Evolutionary conservation across 495 filamentous ascomycete genomes (phyloP).

Genomic region (Aspergillus ellipticus): DNA sequence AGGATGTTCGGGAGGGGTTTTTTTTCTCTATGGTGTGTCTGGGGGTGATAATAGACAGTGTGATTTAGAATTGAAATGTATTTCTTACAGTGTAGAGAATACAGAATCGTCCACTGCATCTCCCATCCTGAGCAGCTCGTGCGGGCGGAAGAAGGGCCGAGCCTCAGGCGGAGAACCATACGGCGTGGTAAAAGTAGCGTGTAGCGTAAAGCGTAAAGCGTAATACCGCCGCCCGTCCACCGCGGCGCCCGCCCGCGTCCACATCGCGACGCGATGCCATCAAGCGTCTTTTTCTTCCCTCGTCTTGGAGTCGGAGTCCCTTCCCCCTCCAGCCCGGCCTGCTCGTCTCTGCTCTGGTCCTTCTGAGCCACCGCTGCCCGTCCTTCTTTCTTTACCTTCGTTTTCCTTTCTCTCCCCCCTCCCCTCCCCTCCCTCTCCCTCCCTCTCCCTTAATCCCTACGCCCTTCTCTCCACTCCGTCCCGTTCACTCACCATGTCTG

Average conservation of each 20-base stretch:
- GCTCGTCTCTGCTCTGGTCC: slow-evolving; percentile 22
- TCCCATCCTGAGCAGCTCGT: not conserved
- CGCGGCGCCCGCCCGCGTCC: slow-evolving; percentile 2
- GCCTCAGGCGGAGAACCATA: not conserved
- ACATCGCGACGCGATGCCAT: slow-evolving; percentile 4
- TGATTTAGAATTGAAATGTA: too few species aligned
- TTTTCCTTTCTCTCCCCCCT: slow-evolving; percentile 8
- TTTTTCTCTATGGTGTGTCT: too few species aligned
- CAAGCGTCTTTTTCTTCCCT: not conserved
- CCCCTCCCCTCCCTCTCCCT: slow-evolving; percentile 5
- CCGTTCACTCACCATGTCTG: slow-evolving; percentile 42
- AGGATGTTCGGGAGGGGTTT: too few species aligned
- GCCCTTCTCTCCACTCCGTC: slow-evolving; percentile 15
- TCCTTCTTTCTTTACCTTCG: slow-evolving; percentile 11
- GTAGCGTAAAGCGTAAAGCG: too few species aligned
- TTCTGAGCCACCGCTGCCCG: slow-evolving; percentile 12
- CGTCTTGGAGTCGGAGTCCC: not conserved
- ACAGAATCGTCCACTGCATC: too few species aligned
- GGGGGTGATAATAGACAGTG: too few species aligned
- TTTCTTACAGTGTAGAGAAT: too few species aligned
- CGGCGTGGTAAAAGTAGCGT: not conserved
- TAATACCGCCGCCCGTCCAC: too few species aligned
- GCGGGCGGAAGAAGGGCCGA: not conserved
- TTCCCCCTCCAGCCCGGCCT: slow-evolving; percentile 7
- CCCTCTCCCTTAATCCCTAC: slow-evolving; percentile 9